These are phyloP conservation scores for Coprinellus micaceus DNA, from an alignment of 768 basidiomycete species.

Conservation along the genomic window DNA sequence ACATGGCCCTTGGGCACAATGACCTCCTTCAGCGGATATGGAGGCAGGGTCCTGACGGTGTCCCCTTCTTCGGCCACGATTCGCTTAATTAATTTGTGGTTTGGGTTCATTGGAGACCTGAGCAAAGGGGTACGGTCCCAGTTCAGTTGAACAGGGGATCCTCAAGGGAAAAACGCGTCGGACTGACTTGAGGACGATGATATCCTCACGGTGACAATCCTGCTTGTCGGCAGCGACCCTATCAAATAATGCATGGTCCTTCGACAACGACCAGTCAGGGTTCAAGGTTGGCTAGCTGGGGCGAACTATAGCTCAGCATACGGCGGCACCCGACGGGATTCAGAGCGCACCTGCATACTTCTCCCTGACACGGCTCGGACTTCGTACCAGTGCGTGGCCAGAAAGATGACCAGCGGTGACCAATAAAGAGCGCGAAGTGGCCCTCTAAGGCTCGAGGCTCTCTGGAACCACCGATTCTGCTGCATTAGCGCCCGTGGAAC, in stretches of 20 bases:
- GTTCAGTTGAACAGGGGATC: neutral
- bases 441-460: conserved; percentile 4
- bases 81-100: conserved; percentile 58
- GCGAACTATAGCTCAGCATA: neutral
- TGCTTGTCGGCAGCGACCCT: conserved; percentile 38
- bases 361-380: conserved; percentile 54
- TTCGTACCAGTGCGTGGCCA: conserved; percentile 48
- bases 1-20: conserved; percentile 58
- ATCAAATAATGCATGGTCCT: conserved; percentile 65
- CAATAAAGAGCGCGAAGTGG: conserved; percentile 44
- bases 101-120: conserved; percentile 60
- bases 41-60: conserved; percentile 61
- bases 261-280: conserved; percentile 59
- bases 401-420: conserved; percentile 50
- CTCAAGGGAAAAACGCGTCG: neutral
- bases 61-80: conserved; percentile 65
- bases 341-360: conserved; percentile 66
- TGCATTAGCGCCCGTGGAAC: neutral
- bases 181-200: conserved; percentile 58
- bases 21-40: conserved; percentile 54
- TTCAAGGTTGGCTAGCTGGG: conserved; percentile 63
- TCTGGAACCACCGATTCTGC: neutral
- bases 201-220: conserved; percentile 51
- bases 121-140: no score
- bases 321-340: neutral